Evolutionary conservation across 2,329 filamentous ascomycete genomes (phyloP).

Genomic region (Phyllosticta paracitricarpa): DNA sequence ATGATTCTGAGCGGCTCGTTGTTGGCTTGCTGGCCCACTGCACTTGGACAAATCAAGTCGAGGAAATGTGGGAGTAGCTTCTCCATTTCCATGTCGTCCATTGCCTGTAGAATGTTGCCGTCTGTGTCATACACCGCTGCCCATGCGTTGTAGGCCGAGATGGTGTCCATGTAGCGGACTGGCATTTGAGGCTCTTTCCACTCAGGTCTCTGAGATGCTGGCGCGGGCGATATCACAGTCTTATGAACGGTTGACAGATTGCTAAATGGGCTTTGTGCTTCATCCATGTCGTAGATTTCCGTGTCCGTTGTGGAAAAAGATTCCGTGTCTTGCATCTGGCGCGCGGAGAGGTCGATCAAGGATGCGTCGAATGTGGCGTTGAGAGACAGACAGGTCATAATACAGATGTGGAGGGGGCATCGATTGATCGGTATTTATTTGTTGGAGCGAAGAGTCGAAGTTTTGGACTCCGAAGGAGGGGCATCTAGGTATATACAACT

Average conservation of each 20-base stretch:
- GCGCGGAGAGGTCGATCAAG: conserved; percentile 18
- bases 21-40: conserved; percentile 9
- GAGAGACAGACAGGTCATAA: conserved; percentile 28
- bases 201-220: neutral
- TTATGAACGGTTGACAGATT: neutral
- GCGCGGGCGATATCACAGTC: too few species aligned
- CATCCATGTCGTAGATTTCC: conserved; percentile 18
- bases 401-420: neutral
- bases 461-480: neutral
- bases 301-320: conserved; percentile 30
- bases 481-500: neutral
- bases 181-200: conserved; percentile 11
- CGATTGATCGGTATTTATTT: neutral
- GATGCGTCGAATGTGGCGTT: conserved; percentile 31
- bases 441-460: neutral
- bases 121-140: conserved; percentile 53
- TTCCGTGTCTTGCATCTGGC: neutral
- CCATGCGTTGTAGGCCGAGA: conserved; percentile 42
- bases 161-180: conserved; percentile 28
- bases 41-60: conserved; percentile 14
- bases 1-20: conserved; percentile 33
- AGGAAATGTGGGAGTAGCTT: conserved; percentile 42
- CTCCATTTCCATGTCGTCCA: conserved; percentile 49
- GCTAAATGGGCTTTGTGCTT: neutral
- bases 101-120: conserved; percentile 55